Evolutionary conservation across 148 eudicot genomes (phyloP).

Genomic region (Agrostemma githago): DNA sequence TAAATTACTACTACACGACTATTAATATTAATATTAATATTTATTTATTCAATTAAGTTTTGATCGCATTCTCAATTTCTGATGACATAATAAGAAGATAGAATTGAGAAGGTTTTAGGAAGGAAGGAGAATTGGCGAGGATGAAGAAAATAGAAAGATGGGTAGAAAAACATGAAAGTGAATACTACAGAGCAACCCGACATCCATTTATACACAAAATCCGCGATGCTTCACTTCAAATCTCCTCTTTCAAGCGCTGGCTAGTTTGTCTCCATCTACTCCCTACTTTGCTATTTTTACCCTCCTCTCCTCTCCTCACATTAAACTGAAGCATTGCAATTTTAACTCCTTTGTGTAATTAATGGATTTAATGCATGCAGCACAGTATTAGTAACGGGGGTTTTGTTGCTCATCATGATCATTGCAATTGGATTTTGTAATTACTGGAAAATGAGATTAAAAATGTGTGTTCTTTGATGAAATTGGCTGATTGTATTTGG

Average conservation of each 20-base stretch:
- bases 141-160: constrained; percentile 31
- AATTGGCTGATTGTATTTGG: not conserved
- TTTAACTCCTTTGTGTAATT: not conserved
- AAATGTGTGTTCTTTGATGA: not conserved
- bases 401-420: not conserved
- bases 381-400: not conserved
- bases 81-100: too few relatives aligned
- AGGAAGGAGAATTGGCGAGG: not conserved
- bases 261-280: constrained; percentile 36
- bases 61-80: too few relatives aligned
- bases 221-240: constrained; percentile 55
- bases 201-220: constrained; percentile 59
- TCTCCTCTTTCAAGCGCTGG: constrained; percentile 70
- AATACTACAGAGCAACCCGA: constrained; percentile 51
- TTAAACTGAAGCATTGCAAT: not conserved
- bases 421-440: not conserved
- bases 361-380: too few relatives aligned
- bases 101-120: too few relatives aligned
- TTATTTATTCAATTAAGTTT: too few relatives aligned
- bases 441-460: not conserved
- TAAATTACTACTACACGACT: too few relatives aligned
- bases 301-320: too few relatives aligned
- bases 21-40: too few relatives aligned
- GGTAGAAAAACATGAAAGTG: constrained; percentile 41
- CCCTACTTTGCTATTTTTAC: too few relatives aligned